These are phyloP conservation scores for Podospora comata DNA, from an alignment of 495 filamentous ascomycete species.

Conservation along the genomic window DNA sequence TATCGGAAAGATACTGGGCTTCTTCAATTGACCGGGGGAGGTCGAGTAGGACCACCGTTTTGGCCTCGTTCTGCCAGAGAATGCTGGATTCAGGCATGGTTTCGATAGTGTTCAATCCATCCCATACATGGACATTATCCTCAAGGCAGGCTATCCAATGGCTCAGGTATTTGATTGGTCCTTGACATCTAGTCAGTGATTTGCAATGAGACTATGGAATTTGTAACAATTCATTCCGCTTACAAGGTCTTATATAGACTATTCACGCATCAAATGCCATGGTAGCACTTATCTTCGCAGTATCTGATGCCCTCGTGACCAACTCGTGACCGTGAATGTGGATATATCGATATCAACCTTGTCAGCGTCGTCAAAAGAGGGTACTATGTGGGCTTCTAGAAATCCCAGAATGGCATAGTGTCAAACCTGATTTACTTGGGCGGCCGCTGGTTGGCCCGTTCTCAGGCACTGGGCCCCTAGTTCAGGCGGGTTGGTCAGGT, in stretches of 20 bases:
- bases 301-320: neutral
- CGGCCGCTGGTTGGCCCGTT: conserved; percentile 17
- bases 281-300: neutral
- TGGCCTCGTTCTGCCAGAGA: conserved; percentile 39
- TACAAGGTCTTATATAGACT: neutral
- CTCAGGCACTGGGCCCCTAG: conserved; percentile 11
- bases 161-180: neutral
- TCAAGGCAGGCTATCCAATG: neutral
- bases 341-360: neutral
- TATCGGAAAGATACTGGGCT: conserved; percentile 37
- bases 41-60: conserved; percentile 41
- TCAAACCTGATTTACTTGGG: neutral
- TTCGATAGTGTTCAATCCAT: neutral
- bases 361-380: neutral
- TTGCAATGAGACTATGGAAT: neutral
- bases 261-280: neutral
- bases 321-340: neutral
- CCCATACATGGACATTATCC: neutral
- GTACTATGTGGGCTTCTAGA: neutral
- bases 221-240: neutral
- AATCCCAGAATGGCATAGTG: conserved; percentile 1
- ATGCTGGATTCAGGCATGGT: conserved; percentile 32
- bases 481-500: conserved; percentile 7
- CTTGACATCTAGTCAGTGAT: neutral
- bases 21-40: conserved; percentile 48